Percentiles rank a stretch among this genome's conserved stretches.
phyloP scores from a whole-genome alignment of 1,139 yeast genomes.

The Yamadazyma triangularis region DNA sequence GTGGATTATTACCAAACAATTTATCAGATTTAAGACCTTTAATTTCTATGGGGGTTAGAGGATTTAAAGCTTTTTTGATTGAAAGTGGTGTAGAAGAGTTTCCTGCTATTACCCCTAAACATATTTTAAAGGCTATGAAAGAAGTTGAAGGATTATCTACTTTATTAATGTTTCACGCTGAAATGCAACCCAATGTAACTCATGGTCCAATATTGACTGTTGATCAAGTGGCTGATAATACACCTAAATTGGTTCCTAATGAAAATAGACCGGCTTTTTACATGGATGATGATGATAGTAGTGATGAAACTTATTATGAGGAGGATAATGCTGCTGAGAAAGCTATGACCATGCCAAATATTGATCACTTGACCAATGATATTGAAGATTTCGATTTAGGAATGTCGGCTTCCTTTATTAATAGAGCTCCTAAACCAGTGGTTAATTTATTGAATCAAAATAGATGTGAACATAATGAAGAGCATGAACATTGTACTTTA shows the following conservation, averaged over 20 bases:
- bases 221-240: conserved; percentile 13
- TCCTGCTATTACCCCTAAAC: conserved; percentile 66
- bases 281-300: conserved; percentile 15
- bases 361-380: conserved; percentile 10
- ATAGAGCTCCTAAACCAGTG: conserved; percentile 38
- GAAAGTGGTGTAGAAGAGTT: conserved; percentile 94
- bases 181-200: conserved; percentile 53
- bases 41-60: conserved; percentile 80
- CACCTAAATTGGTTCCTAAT: conserved; percentile 22
- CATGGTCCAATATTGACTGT: conserved; percentile 21
- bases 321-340: conserved; percentile 5
- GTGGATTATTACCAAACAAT: conserved; percentile 83
- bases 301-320: conserved; percentile 7
- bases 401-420: conserved; percentile 43
- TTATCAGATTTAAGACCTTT: conserved; percentile 65
- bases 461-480: conserved; percentile 16
- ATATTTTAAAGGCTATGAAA: conserved; percentile 63
- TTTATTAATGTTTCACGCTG: conserved; percentile 89
- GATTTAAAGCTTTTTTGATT: conserved; percentile 86
- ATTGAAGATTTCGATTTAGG: conserved; percentile 39
- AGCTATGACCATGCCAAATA: conserved; percentile 3
- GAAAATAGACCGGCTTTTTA: conserved; percentile 14
- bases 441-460: conserved; percentile 23
- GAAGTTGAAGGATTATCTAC: conserved; percentile 60
- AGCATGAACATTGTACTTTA: conserved; percentile 30